Conservation (phyloP, 1,139 yeast genomes). For the Suhomyces yuchorum region DNA sequence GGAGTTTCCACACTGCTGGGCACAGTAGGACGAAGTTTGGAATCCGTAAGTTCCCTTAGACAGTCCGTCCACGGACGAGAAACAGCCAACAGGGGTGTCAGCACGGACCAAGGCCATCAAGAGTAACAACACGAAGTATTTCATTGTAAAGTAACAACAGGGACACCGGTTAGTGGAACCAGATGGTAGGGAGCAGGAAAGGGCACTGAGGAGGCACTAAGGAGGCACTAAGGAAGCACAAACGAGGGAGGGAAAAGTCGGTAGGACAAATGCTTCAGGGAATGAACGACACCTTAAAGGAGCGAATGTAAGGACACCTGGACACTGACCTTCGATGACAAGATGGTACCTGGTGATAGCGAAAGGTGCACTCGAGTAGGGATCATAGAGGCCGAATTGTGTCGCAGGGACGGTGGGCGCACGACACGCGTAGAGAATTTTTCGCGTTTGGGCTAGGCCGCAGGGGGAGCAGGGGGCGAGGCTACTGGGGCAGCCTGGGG, state of each 20-base stretch:
- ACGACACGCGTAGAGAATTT: conserved; percentile 9
- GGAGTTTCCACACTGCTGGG: conserved; percentile 45
- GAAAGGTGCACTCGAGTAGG: background rate
- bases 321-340: background rate
- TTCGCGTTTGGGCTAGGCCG: conserved; percentile 12
- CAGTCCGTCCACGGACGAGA: conserved; percentile 31
- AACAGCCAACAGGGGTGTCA: conserved; percentile 33
- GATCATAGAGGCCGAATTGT: background rate
- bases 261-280: background rate
- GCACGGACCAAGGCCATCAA: conserved; percentile 7
- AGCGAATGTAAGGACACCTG: background rate
- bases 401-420: conserved; percentile 5
- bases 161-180: background rate
- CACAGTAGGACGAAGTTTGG: conserved; percentile 56
- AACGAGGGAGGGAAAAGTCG: background rate
- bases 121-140: conserved; percentile 1
- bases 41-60: conserved; percentile 40
- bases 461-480: background rate
- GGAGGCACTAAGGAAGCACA: background rate
- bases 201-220: background rate
- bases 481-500: background rate
- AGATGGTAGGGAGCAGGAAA: background rate
- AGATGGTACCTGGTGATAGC: background rate
- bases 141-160: conserved; percentile 2
- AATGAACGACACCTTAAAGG: conserved; percentile 3